Evolutionary conservation across 331 rosid species (phyloP).

Genomic region (Arachis monticola): DNA sequence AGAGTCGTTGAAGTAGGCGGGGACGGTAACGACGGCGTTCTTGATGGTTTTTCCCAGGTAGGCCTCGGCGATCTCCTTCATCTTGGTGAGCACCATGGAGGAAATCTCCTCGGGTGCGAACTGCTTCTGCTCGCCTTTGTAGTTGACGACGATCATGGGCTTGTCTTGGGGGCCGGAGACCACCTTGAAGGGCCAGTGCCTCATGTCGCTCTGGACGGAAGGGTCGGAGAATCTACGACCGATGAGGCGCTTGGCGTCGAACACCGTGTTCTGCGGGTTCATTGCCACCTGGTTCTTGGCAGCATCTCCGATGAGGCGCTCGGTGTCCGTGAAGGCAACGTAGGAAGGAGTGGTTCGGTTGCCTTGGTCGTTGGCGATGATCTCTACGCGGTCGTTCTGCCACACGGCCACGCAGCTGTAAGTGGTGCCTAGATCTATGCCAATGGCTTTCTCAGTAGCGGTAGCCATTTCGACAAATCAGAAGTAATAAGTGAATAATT

Average conservation of each 20-base stretch:
- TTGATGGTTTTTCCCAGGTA: neutral
- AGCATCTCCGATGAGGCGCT: neutral
- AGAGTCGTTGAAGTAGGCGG: conserved; percentile 2
- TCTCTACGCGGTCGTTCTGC: conserved; percentile 8
- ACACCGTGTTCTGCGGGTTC: neutral
- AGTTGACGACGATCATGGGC: conserved; percentile 11
- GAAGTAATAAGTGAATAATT: too few species aligned
- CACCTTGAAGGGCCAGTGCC: neutral
- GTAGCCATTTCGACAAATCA: neutral
- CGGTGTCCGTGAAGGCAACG: conserved; percentile 1
- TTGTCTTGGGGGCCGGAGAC: neutral
- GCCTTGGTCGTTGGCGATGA: conserved; percentile 14
- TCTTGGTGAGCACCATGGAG: neutral
- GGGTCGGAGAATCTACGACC: neutral
- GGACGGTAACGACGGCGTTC: neutral
- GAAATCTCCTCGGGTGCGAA: neutral
- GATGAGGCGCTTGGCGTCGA: conserved; percentile 14
- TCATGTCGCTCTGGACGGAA: conserved; percentile 4
- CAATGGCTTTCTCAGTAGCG: conserved; percentile 1
- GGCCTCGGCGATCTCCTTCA: neutral
- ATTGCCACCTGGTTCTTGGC: conserved; percentile 1
- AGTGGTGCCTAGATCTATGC: conserved; percentile 7
- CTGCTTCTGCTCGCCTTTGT: conserved; percentile 6
- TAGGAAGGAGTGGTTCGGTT: neutral
- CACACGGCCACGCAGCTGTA: conserved; percentile 11